These are phyloP conservation scores for Endocladia muricata DNA, from an alignment of 31 red algal genomes.

Conservation along the genomic window DNA sequence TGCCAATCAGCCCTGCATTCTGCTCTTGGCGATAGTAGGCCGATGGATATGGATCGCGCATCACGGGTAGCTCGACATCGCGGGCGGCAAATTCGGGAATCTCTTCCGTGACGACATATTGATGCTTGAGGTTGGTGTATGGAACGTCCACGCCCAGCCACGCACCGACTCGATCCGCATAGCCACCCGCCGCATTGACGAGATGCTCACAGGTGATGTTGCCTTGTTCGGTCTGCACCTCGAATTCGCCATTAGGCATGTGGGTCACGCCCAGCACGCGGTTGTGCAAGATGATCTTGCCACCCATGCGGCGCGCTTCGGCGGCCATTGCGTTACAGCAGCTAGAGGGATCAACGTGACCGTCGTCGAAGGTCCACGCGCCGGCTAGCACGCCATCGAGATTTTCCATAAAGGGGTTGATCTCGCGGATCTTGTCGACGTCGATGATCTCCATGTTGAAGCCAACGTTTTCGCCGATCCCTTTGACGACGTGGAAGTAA, in stretches of 20 bases:
- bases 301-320: neutral
- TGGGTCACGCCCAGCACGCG: neutral
- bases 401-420: neutral
- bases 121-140: neutral
- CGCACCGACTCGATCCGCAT: neutral
- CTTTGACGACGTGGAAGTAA: no score
- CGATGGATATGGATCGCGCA: neutral
- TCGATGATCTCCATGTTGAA: slow-evolving; percentile 3
- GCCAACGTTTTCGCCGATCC: no score
- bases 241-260: neutral
- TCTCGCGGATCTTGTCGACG: neutral
- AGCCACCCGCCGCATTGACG: neutral
- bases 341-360: neutral
- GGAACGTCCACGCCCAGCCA: neutral
- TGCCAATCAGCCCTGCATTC: neutral
- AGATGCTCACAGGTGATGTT: neutral
- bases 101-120: neutral
- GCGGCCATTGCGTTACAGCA: neutral
- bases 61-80: neutral
- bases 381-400: neutral
- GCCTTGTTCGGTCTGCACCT: slow-evolving; percentile 2
- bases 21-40: slow-evolving; percentile 1
- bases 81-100: neutral
- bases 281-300: neutral
- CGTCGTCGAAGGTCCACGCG: neutral